phyloP scores from a whole-genome alignment of 176 grass and related monocot species.

The Zoysia japonica region DNA sequence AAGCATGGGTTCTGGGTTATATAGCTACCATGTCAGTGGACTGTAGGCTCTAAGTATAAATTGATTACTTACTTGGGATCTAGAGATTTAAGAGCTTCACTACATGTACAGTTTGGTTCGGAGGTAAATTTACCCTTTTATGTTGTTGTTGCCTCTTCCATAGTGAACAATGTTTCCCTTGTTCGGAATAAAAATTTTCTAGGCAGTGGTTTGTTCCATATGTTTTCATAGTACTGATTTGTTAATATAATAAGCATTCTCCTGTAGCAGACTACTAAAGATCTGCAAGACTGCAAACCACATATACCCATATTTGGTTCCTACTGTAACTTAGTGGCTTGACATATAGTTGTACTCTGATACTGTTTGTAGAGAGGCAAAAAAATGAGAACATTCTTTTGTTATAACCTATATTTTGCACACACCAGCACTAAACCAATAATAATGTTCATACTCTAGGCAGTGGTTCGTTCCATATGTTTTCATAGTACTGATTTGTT shows the following conservation, averaged over 20 bases:
- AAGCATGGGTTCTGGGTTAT: not conserved
- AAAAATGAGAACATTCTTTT: not conserved
- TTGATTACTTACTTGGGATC: not conserved
- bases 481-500: too few relatives aligned
- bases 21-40: constrained; percentile 1
- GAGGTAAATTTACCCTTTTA: not conserved
- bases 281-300: not conserved
- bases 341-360: not conserved
- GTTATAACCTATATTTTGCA: constrained; percentile 14
- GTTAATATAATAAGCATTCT: not conserved
- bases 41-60: not conserved
- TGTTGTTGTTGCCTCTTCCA: constrained; percentile 5
- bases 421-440: not conserved
- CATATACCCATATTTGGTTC: not conserved
- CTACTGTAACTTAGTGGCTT: not conserved
- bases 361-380: not conserved
- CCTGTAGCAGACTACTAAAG: not conserved
- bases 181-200: constrained; percentile 1
- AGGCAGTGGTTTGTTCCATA: not conserved
- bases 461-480: too few relatives aligned
- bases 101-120: constrained; percentile 1
- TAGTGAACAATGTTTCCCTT: not conserved
- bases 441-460: not conserved
- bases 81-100: not conserved
- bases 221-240: not conserved